These are phyloP conservation scores for Ambrosiella beaveri DNA, from an alignment of 2,329 filamentous ascomycete species.

Conservation along the genomic window DNA sequence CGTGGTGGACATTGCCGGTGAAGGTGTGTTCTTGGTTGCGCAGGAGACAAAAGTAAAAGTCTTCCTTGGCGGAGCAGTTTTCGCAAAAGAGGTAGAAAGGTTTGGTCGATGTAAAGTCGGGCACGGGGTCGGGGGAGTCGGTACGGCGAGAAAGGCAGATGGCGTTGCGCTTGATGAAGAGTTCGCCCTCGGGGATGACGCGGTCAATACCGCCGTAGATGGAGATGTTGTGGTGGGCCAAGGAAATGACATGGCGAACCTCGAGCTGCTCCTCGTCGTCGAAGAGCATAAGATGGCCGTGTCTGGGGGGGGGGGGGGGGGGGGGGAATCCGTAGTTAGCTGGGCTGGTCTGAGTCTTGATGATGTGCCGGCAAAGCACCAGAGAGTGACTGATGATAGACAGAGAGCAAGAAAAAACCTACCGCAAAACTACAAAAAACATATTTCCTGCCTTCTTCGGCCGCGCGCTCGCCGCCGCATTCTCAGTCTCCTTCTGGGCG, in stretches of 20 bases:
- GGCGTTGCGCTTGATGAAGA: slow-evolving; percentile 91
- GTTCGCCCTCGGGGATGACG: slow-evolving; percentile 68
- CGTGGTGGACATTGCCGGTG: slow-evolving; percentile 21
- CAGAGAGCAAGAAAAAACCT: slow-evolving; percentile 17
- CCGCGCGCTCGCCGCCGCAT: slow-evolving; percentile 32
- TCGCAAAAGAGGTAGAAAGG: slow-evolving; percentile 92
- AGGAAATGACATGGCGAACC: slow-evolving; percentile 85
- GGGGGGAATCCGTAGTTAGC: no score
- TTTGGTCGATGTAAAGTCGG: slow-evolving; percentile 45
- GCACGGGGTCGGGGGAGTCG: slow-evolving; percentile 34
- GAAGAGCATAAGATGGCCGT: slow-evolving; percentile 93
- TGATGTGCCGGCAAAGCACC: slow-evolving; percentile 1
- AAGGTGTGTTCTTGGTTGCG: slow-evolving; percentile 61
- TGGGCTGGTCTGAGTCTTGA: neutral
- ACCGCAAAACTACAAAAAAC: slow-evolving; percentile 84
- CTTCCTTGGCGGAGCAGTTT: slow-evolving; percentile 90
- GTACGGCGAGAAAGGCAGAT: slow-evolving; percentile 57
- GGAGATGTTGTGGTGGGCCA: slow-evolving; percentile 71
- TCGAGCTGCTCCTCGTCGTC: slow-evolving; percentile 91
- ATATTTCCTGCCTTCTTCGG: slow-evolving; percentile 62
- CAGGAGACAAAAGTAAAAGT: slow-evolving; percentile 89
- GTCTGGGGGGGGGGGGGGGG: slow-evolving; percentile 31
- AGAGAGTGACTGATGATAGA: neutral
- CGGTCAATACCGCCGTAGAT: slow-evolving; percentile 65
- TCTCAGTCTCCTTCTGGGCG: slow-evolving; percentile 28